A percentile compares a stretch with the other conserved stretches of the same genome.
Evolutionary conservation across 257 asterid species (phyloP).

Genomic region (Datura wrightii): DNA sequence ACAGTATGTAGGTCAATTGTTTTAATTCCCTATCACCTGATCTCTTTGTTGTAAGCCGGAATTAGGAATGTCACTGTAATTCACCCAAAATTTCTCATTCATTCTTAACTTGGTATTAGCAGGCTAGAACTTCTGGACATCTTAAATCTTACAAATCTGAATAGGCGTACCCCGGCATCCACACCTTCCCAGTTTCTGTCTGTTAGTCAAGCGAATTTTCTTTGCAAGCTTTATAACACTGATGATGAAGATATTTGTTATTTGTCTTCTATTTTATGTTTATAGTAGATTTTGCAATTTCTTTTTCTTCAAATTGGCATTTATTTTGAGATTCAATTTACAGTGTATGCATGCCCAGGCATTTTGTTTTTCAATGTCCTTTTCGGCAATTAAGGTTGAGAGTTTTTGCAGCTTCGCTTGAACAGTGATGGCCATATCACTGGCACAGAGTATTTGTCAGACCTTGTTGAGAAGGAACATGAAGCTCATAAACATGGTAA

Average conservation of each 20-base stretch:
- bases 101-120: slow-evolving; percentile 11
- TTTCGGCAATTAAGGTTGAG: slow-evolving; percentile 13
- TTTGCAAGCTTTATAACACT: slow-evolving; percentile 3
- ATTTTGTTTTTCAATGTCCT: not conserved
- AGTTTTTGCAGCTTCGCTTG: slow-evolving; percentile 83
- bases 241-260: not conserved
- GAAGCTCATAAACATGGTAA: slow-evolving; percentile 78
- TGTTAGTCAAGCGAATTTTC: not conserved
- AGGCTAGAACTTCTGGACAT: slow-evolving; percentile 7
- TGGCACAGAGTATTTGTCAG: slow-evolving; percentile 91
- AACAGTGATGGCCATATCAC: slow-evolving; percentile 70
- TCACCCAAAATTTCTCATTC: not conserved
- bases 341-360: not conserved
- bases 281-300: not conserved
- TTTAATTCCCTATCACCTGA: slow-evolving; percentile 5
- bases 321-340: not conserved
- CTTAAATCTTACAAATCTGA: not conserved
- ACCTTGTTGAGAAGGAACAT: slow-evolving; percentile 95
- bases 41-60: not conserved
- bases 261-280: slow-evolving; percentile 3
- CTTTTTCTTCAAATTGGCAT: not conserved
- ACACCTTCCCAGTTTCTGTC: not conserved
- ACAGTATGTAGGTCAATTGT: not conserved
- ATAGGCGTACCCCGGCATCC: not conserved
- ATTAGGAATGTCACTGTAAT: slow-evolving; percentile 21